Evolutionary conservation across 2,329 filamentous ascomycete species (phyloP), one percentile per base, ranked within the genome.

Genomic region (Atkinsonella hypoxylon): DNA sequence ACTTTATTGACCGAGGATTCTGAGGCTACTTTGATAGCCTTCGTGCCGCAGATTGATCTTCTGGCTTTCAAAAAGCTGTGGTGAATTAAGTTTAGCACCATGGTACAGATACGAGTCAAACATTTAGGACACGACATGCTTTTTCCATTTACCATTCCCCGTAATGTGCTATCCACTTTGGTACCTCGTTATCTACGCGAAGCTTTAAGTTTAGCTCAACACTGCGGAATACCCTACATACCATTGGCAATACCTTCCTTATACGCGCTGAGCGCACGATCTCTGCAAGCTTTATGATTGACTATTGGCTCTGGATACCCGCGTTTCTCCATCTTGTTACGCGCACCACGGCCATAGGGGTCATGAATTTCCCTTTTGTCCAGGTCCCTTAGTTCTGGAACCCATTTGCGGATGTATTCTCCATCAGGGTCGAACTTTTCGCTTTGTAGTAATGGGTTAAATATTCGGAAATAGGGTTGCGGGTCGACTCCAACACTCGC

Each of bases 391-490:
- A 95, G 68, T 67, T 95, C 89, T 0, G 82, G 82, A 9, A 95
- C 73, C 89, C 89, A 95, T 53, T 79, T 80, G 38, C 85, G 76
- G 51, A 95, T 94, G 63, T 91, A 95, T 15, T 81, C 79, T 0
- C 89, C 90, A 0, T 84, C 72, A 0, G 77, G 71, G 62, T 95
- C 89, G 58, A 94, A 95, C 66, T 85, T 90, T 72, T 93, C 87
- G 58, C 85, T 88, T 70, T 95, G 89, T 17, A 87, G 68, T 43
- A 89, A 64, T 0, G 89, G 89, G 59, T 94, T 95, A 68, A 95
- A 95, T 48, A 95, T 86, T 7, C 89, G 77, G 56, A 95, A 95
- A 63, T 94, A 95, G 0, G 89, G 89, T 66, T 95, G 87, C 1
- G 88, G 86, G 64, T 94, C 88, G 7, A 89, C 86, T 1, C 87